A percentile compares a stretch with the other conserved stretches of the same genome.
phyloP scores from a whole-genome alignment of 495 filamentous ascomycete genomes.

The Aspergillus homomorphus region DNA sequence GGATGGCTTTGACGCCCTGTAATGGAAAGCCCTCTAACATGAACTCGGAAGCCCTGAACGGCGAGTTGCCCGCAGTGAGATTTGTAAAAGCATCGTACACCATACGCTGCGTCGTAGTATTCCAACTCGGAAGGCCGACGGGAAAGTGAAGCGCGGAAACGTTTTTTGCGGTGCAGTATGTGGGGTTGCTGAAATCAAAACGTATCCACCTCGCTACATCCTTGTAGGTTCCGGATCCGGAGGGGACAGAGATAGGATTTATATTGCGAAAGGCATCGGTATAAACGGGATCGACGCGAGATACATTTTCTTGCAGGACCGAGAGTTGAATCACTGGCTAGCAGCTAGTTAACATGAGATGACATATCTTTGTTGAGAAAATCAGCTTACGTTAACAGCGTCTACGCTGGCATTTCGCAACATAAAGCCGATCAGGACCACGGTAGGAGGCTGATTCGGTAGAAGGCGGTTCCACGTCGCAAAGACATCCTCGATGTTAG shows the following conservation, averaged over 20 bases:
- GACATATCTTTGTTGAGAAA: background rate
- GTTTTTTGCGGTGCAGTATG: conserved; percentile 12
- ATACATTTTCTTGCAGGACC: background rate
- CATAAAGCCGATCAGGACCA: background rate
- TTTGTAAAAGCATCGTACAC: conserved; percentile 18
- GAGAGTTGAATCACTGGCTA: background rate
- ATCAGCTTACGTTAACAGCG: background rate
- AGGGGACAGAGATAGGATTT: conserved; percentile 9
- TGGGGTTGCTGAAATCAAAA: conserved; percentile 6
- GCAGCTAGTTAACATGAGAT: background rate
- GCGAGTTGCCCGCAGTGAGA: conserved; percentile 42
- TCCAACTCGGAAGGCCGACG: conserved; percentile 16
- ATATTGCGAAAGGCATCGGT: conserved; percentile 19
- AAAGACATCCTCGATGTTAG: background rate
- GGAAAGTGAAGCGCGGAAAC: conserved; percentile 19
- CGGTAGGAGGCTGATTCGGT: background rate
- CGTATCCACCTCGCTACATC: conserved; percentile 16
- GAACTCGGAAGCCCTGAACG: conserved; percentile 21
- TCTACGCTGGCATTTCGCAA: background rate
- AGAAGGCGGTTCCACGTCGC: background rate
- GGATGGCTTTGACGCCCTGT: conserved; percentile 25
- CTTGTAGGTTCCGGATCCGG: conserved; percentile 16
- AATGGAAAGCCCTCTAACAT: conserved; percentile 42
- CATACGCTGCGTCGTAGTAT: conserved; percentile 17
- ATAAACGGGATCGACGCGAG: conserved; percentile 2